Evolutionary conservation across 2,329 filamentous ascomycete species (phyloP).

Genomic region (Trichoderma arundinaceum): DNA sequence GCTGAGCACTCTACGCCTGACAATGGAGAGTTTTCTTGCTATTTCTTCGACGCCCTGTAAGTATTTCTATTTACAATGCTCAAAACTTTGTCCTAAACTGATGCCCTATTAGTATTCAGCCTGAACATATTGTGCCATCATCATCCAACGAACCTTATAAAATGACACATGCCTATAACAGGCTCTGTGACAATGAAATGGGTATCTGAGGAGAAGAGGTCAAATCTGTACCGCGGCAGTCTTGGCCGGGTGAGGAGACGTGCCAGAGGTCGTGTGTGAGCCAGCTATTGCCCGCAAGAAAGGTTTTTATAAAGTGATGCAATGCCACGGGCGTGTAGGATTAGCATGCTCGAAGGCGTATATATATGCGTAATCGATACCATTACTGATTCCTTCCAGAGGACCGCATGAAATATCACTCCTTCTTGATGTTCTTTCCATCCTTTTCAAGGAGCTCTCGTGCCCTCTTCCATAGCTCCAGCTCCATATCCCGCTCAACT

Average conservation of each 20-base stretch:
- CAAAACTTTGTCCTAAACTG: neutral
- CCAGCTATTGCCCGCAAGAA: neutral
- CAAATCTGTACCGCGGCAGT: no score
- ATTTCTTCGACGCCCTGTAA: slow-evolving; percentile 32
- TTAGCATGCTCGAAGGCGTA: neutral
- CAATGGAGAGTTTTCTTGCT: slow-evolving; percentile 25
- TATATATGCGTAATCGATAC: neutral
- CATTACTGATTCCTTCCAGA: neutral
- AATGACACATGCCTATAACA: slow-evolving; percentile 33
- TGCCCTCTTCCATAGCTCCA: slow-evolving; percentile 70
- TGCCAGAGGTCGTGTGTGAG: neutral
- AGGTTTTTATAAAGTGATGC: neutral
- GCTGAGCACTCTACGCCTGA: slow-evolving; percentile 15
- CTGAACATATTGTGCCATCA: slow-evolving; percentile 15
- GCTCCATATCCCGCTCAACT: slow-evolving; percentile 82
- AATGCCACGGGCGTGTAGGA: neutral
- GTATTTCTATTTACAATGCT: neutral
- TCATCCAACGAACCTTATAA: neutral
- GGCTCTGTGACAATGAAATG: slow-evolving; percentile 23
- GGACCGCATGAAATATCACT: neutral
- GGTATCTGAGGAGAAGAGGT: neutral
- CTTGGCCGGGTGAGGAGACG: neutral
- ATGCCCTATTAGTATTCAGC: slow-evolving; percentile 23
- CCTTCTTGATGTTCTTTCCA: slow-evolving; percentile 34
- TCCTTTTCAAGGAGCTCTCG: slow-evolving; percentile 47